Conservation (phyloP, 1,284 basidiomycete species). For the Coriolopsis trogii region DNA sequence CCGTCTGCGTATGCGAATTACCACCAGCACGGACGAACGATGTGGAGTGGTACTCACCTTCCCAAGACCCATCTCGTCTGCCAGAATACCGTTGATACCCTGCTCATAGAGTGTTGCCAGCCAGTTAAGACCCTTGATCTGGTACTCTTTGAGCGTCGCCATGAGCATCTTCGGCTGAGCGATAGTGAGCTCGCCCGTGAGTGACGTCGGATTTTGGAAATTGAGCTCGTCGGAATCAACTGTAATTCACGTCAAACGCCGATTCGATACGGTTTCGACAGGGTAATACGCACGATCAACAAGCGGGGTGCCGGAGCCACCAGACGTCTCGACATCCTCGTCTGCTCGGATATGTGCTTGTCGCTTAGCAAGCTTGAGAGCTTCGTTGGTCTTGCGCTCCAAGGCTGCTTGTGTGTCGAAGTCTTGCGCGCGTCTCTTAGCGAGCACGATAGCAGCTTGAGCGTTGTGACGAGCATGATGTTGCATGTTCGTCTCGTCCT, state of each 20-base stretch:
- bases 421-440: slow-evolving; percentile 79
- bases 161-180: slow-evolving; percentile 96
- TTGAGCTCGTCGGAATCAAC: slow-evolving; percentile 97
- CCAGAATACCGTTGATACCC: slow-evolving; percentile 97
- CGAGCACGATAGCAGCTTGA: slow-evolving; percentile 85
- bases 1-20: slow-evolving; percentile 66
- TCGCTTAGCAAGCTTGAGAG: slow-evolving; percentile 66
- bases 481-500: slow-evolving; percentile 90
- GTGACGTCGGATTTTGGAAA: slow-evolving; percentile 98
- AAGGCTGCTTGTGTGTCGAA: slow-evolving; percentile 86
- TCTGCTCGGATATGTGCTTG: slow-evolving; percentile 61
- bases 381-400: slow-evolving; percentile 82
- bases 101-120: slow-evolving; percentile 98
- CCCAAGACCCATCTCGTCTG: slow-evolving; percentile 98
- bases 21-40: background rate
- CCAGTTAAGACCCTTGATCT: slow-evolving; percentile 98
- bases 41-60: slow-evolving; percentile 55
- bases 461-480: slow-evolving; percentile 90
- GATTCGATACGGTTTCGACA: background rate
- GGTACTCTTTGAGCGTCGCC: slow-evolving; percentile 98
- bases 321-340: slow-evolving; percentile 41
- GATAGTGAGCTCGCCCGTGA: slow-evolving; percentile 85
- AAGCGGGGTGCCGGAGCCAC: slow-evolving; percentile 41
- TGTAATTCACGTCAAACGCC: slow-evolving; percentile 33
- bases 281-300: slow-evolving; percentile 58